These are phyloP conservation scores for Medicago ruthenica DNA, from an alignment of 306 rosid species.

Conservation along the genomic window DNA sequence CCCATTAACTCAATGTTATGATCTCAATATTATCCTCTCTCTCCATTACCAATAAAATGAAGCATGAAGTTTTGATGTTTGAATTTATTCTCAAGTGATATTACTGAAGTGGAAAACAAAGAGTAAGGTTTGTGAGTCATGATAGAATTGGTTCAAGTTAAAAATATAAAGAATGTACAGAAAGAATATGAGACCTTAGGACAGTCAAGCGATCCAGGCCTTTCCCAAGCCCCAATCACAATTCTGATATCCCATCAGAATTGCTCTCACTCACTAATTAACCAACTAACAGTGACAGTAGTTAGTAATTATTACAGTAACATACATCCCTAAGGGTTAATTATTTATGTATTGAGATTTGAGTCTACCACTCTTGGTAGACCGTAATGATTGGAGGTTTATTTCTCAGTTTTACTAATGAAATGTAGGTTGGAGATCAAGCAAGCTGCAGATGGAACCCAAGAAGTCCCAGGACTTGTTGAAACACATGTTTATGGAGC, in stretches of 20 bases:
- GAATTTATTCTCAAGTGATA: slow-evolving; percentile 4
- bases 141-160: background rate
- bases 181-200: background rate
- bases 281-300: background rate
- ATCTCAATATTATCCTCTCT: background rate
- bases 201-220: background rate
- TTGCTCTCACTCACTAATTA: background rate
- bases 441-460: slow-evolving; percentile 89
- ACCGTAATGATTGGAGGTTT: background rate
- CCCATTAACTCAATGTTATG: background rate
- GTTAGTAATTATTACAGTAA: background rate
- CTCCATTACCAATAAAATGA: too few species aligned
- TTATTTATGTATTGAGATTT: background rate
- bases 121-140: background rate
- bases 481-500: slow-evolving; percentile 72
- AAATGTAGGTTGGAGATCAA: slow-evolving; percentile 79
- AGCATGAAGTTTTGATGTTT: slow-evolving; percentile 15
- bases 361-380: background rate
- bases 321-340: background rate
- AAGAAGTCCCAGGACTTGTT: slow-evolving; percentile 93
- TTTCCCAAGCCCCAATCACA: background rate
- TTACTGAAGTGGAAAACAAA: background rate
- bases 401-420: slow-evolving; percentile 11
- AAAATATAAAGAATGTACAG: background rate
- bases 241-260: too few species aligned